phyloP scores from a whole-genome alignment of 176 grass and related monocot genomes.

The Paspalum notatum region DNA sequence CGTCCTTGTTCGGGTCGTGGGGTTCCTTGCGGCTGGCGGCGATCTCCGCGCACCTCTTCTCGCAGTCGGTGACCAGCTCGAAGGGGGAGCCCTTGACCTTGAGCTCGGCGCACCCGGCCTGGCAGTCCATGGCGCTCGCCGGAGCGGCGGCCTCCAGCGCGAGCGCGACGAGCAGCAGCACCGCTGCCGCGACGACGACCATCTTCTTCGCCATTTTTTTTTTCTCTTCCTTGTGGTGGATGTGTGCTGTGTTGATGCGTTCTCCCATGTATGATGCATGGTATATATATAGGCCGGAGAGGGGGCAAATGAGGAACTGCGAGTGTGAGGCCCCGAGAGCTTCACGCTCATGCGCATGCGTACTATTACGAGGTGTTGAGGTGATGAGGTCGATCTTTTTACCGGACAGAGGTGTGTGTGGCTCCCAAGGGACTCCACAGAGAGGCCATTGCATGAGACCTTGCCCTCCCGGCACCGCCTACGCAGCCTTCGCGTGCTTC shows the following conservation, averaged over 20 bases:
- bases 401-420: too few relatives aligned
- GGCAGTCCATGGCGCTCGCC: conserved; percentile 11
- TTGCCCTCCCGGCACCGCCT: too few relatives aligned
- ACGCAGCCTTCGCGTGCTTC: too few relatives aligned
- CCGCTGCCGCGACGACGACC: neutral
- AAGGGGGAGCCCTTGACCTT: neutral
- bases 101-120: neutral
- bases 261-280: too few relatives aligned
- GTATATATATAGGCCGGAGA: neutral
- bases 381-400: too few relatives aligned
- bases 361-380: too few relatives aligned
- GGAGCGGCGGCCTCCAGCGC: neutral
- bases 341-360: neutral
- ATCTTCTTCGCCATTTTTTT: neutral
- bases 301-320: neutral
- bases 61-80: neutral
- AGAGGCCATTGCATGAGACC: too few relatives aligned
- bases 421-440: too few relatives aligned
- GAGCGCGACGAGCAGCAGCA: neutral
- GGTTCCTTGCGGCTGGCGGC: too few relatives aligned
- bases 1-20: neutral
- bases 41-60: neutral
- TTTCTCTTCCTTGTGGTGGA: neutral
- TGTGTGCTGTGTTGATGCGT: neutral
- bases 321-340: neutral